phyloP scores from a whole-genome alignment of 1,284 basidiomycete species.

The Ustilago hordei region DNA sequence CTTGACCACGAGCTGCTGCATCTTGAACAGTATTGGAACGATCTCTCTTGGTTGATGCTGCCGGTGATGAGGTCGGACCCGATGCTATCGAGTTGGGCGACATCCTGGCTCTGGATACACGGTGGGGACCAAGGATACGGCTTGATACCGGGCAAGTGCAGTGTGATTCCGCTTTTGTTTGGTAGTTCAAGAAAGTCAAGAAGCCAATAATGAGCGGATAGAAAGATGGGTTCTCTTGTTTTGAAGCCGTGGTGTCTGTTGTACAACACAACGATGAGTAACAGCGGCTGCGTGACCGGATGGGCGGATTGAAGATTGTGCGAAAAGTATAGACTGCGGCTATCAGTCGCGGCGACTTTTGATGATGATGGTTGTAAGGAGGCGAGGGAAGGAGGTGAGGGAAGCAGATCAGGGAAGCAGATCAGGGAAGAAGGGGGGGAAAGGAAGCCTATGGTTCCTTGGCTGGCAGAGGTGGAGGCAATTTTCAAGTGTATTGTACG shows the following conservation, averaged over 20 bases:
- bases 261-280: neutral
- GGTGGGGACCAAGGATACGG: too few relatives aligned
- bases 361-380: neutral
- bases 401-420: neutral
- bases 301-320: neutral
- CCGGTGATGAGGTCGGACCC: slow-evolving; percentile 22
- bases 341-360: neutral
- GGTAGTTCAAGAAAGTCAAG: neutral
- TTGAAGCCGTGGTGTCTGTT: neutral
- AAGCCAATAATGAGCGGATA: neutral
- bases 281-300: neutral
- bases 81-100: slow-evolving; percentile 29
- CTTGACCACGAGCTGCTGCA: slow-evolving; percentile 6
- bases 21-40: slow-evolving; percentile 33
- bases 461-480: slow-evolving; percentile 1
- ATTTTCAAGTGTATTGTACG: neutral
- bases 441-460: slow-evolving; percentile 1
- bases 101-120: slow-evolving; percentile 6
- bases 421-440: neutral
- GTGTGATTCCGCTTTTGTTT: neutral
- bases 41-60: slow-evolving; percentile 30
- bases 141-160: neutral
- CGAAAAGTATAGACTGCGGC: neutral
- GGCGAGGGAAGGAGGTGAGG: neutral
- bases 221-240: neutral